Percentiles rank a stretch among this genome's conserved stretches.
phyloP scores from a whole-genome alignment of 257 asterid species.

The Nicotiana knightiana region DNA sequence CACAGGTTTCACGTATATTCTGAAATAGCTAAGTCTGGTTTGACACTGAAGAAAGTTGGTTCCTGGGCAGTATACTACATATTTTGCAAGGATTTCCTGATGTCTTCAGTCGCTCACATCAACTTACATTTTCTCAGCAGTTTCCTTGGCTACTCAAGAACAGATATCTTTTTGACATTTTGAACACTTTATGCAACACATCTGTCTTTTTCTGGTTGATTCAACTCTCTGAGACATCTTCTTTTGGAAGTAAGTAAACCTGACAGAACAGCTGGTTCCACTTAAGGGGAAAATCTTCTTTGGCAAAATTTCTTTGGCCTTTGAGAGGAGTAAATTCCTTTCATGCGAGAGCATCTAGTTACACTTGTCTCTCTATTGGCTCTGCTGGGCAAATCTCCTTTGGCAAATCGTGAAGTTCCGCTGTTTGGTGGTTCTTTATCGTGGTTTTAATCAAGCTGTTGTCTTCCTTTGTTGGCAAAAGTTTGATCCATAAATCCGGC shows the following conservation, averaged over 20 bases:
- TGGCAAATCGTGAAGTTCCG: slow-evolving; percentile 42
- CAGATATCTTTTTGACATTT: slow-evolving; percentile 6
- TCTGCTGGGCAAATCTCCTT: slow-evolving; percentile 58
- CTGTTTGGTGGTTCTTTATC: slow-evolving; percentile 23
- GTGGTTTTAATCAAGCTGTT: slow-evolving; percentile 13
- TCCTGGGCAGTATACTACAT: not conserved
- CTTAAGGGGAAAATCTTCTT: slow-evolving; percentile 57
- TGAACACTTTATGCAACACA: slow-evolving; percentile 15
- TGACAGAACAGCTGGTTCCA: slow-evolving; percentile 13
- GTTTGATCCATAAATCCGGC: not conserved
- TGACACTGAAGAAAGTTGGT: not conserved
- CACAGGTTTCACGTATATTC: not conserved
- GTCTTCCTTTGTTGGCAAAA: slow-evolving; percentile 10
- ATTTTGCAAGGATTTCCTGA: not conserved
- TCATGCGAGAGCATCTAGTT: slow-evolving; percentile 20
- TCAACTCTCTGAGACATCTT: slow-evolving; percentile 19
- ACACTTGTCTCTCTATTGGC: slow-evolving; percentile 15
- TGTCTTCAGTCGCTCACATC: not conserved
- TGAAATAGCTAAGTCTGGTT: not conserved
- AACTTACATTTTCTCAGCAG: not conserved
- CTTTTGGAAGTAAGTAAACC: slow-evolving; percentile 32
- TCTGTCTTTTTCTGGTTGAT: slow-evolving; percentile 15
- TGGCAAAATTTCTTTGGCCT: slow-evolving; percentile 49
- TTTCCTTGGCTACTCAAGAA: not conserved
- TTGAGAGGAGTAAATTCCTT: slow-evolving; percentile 29